Conservation (phyloP, 2,329 filamentous ascomycete genomes). For the Boeremia exigua region DNA sequence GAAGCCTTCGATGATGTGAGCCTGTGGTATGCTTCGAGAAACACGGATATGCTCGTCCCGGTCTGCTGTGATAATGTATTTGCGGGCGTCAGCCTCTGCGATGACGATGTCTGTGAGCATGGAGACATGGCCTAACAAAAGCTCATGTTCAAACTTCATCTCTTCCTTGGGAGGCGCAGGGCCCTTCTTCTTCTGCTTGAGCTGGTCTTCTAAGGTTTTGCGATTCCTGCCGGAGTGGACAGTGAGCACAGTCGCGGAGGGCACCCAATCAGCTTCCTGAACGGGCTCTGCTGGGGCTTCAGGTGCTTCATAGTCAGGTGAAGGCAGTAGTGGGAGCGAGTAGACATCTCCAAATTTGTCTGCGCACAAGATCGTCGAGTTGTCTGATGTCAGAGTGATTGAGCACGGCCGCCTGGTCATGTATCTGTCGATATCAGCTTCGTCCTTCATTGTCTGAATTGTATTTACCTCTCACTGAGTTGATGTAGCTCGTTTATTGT, state of each 20-base stretch:
- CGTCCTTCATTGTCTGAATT: neutral
- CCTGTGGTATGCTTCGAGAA: slow-evolving; percentile 79
- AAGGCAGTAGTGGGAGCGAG: slow-evolving; percentile 72
- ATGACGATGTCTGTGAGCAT: slow-evolving; percentile 81
- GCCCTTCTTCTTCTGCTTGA: slow-evolving; percentile 52
- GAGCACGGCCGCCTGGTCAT: slow-evolving; percentile 92
- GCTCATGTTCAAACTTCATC: slow-evolving; percentile 71
- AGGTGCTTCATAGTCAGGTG: slow-evolving; percentile 42
- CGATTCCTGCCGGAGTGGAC: slow-evolving; percentile 69
- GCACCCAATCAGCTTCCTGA: slow-evolving; percentile 51
- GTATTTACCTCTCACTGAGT: slow-evolving; percentile 71
- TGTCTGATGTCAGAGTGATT: slow-evolving; percentile 72
- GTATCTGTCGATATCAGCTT: slow-evolving; percentile 56
- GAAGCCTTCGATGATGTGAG: slow-evolving; percentile 86
- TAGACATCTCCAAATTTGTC: slow-evolving; percentile 99
- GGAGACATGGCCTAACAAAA: slow-evolving; percentile 92
- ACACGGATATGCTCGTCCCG: slow-evolving; percentile 87
- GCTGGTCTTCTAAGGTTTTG: slow-evolving; percentile 63
- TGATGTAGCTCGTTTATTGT: slow-evolving; percentile 66
- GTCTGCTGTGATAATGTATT: slow-evolving; percentile 71
- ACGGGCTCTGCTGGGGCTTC: slow-evolving; percentile 26
- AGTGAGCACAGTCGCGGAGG: slow-evolving; percentile 63
- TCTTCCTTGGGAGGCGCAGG: slow-evolving; percentile 56
- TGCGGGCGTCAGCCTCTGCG: slow-evolving; percentile 57
- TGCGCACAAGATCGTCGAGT: slow-evolving; percentile 75